Base-by-base conservation (phyloP, 192 early-diverging fungal genomes). In the Coemansia sp. region DNA sequence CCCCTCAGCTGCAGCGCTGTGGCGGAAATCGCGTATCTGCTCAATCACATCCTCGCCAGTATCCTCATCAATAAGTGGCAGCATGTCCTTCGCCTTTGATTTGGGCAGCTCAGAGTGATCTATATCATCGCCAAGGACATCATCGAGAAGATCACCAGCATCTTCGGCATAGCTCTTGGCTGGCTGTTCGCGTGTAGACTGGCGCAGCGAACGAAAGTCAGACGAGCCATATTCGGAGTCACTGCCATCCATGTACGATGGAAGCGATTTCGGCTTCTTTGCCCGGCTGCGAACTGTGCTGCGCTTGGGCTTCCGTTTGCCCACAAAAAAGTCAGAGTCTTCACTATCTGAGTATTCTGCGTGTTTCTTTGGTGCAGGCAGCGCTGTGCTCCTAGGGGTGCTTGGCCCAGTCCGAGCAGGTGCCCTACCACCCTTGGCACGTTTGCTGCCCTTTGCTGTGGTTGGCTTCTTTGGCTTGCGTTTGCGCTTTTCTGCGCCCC, bases 101-200 rank as follows among this genome's bases (percentile, higher is more conserved):
- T 74, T 67, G 22, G 67, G 48, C 26, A 38, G 50, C 24, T 55
- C 58, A 6, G 57, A 51, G 19, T 69, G 56, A 9, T 61, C 80
- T 57, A 58, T 55, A n/a, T 69, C 76, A 56, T 62, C 77, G 58
- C 61, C 82, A 62, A 61, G 66, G 65, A 62, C 80, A 16, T 67
- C 76, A 30, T 62, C 83, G 4, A 68, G 73, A 49, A 67, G 74
- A 44, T 68, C 80, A 23, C 59, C 69, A 18, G 69, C 74, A 58
- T 78, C 69, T 30, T 84, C 77, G 52, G 82, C 76, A 27, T 83
- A 83, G 67, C 55, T 78, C 54, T 83, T 83, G 5, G 74, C 65
- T 0, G 59, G 64, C 38, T 62, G 52, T 25, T 67, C 74, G 47
- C 73, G 76, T 8, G 71, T 62, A 18, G 77, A 74, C 64, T 80